Evolutionary conservation across 2,329 filamentous ascomycete species (phyloP).

Genomic region (Geoglossum cookeanum): DNA sequence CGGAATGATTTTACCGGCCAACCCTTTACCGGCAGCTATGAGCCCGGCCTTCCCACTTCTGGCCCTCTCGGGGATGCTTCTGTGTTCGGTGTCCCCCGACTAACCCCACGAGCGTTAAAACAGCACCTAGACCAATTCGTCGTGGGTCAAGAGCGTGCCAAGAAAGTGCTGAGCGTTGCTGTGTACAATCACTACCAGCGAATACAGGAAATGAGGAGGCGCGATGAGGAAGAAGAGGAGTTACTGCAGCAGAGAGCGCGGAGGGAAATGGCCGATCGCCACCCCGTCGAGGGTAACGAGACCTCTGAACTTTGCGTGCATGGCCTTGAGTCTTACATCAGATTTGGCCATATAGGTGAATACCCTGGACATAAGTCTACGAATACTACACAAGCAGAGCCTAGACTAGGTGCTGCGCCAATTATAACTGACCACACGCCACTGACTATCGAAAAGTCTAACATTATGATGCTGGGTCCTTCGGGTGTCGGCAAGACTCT

Average conservation of each 20-base stretch:
- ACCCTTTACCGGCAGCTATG: slow-evolving; percentile 42
- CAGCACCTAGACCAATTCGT: slow-evolving; percentile 89
- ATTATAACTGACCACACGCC: slow-evolving; percentile 27
- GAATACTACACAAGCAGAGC: slow-evolving; percentile 11
- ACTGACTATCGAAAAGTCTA: slow-evolving; percentile 84
- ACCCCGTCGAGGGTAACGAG: slow-evolving; percentile 54
- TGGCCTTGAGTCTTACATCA: slow-evolving; percentile 10
- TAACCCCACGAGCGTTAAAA: slow-evolving; percentile 54
- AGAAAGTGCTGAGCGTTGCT: slow-evolving; percentile 81
- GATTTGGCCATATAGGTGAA: slow-evolving; percentile 29
- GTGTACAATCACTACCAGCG: slow-evolving; percentile 96
- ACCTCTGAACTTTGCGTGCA: slow-evolving; percentile 10
- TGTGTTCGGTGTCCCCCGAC: slow-evolving; percentile 34
- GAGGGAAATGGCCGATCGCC: slow-evolving; percentile 46
- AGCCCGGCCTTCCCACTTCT: slow-evolving; percentile 38
- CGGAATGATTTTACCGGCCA: slow-evolving; percentile 44
- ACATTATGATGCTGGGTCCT: slow-evolving; percentile 74
- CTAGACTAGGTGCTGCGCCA: background rate
- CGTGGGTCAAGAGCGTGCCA: slow-evolving; percentile 83
- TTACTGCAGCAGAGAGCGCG: slow-evolving; percentile 50
- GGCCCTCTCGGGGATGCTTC: slow-evolving; percentile 43
- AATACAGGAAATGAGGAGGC: slow-evolving; percentile 54
- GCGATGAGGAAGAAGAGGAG: slow-evolving; percentile 63
- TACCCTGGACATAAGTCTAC: slow-evolving; percentile 34
- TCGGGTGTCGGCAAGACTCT: slow-evolving; percentile 94